Base-by-base conservation (phyloP, 2,329 filamentous ascomycete species). In the Verticillium nubilum region DNA sequence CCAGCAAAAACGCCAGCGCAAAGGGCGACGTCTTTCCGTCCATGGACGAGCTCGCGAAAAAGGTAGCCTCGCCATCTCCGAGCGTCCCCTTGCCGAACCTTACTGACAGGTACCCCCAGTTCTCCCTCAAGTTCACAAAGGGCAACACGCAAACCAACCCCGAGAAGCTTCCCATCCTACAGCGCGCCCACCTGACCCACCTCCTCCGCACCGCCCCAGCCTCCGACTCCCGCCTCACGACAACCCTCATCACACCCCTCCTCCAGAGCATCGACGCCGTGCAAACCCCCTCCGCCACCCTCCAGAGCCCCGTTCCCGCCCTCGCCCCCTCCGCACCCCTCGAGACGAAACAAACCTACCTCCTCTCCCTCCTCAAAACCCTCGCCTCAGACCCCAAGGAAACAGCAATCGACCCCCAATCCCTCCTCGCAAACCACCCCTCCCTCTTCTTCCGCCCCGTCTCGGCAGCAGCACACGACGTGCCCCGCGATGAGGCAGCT, bases 111-210 rank as follows among this genome's bases (percentile, higher is more conserved):
- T 56, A 35, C 52, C 27, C 15, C 26, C 61, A 91, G 84, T 94
- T 97, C 70, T 86, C 87, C 53, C 81, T 96, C 64, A 92, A 92
- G 69, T 96, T 97, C 74, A 98, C 92, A 3, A 91, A 89, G 67
- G 94, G 94, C 10, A 93, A 97, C 71, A 91, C 93, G 6, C 88
- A 89, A 15, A 91, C 97, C 19, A 86, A 89, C 23, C 83, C 88
- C 56, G 85, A 87, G 55, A 99, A 98, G 70, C 81, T 98, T 17
- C 83, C 85, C 66, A 91, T 87, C 71, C 82, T 98, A 55, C 91
- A 97, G 68, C 86, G 84, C 66, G 82, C 84, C 54, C 91, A 94
- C 69, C 66, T 71, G 19, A 71, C 70, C 29, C 66, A 71, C 5
- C 68, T 76, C 27, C 65, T 76, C 47, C 64, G 64, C 47, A 59